Evolutionary conservation across 306 rosid species (phyloP).

Genomic region (Rosa chinensis): DNA sequence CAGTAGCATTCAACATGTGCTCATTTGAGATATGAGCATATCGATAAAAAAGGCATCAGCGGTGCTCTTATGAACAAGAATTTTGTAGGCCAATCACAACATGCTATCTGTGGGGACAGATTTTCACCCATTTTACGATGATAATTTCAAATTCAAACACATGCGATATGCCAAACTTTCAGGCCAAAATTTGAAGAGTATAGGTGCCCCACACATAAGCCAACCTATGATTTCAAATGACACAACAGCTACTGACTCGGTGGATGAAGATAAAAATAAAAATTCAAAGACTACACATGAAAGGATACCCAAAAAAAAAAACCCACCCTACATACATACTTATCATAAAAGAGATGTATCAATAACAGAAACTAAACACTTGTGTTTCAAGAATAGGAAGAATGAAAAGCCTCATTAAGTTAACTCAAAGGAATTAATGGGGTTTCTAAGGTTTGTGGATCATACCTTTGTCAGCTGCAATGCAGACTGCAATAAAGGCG

Average conservation of each 20-base stretch:
- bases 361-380: background rate
- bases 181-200: background rate
- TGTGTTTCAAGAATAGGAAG: background rate
- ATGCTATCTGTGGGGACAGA: background rate
- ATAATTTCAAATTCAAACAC: background rate
- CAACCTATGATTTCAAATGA: background rate
- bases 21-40: background rate
- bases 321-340: background rate
- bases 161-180: background rate
- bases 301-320: background rate
- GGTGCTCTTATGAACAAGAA: background rate
- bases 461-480: conserved; percentile 19
- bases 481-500: background rate
- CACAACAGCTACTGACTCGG: background rate
- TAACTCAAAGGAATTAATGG: background rate
- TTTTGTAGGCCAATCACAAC: background rate
- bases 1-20: background rate
- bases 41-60: background rate
- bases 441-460: background rate
- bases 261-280: background rate
- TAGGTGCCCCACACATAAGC: background rate
- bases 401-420: background rate
- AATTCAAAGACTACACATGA: background rate
- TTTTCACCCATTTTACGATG: background rate
- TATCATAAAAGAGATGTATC: background rate